Percentiles rank a stretch among this genome's conserved stretches.
phyloP scores from a whole-genome alignment of 331 rosid species.

The Cydonia oblonga region DNA sequence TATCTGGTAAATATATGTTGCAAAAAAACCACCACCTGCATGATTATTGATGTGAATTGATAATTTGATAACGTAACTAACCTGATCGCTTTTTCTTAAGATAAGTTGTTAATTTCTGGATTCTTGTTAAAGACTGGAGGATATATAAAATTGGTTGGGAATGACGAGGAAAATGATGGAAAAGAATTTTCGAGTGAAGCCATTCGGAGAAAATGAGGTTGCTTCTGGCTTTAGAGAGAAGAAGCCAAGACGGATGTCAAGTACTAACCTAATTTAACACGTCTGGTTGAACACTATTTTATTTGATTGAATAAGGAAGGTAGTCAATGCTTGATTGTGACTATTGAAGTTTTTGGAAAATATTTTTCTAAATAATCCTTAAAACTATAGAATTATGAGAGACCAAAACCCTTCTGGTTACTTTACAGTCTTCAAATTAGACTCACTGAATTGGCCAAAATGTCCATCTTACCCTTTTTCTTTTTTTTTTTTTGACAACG shows the following conservation, averaged over 20 bases:
- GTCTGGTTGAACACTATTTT: slow-evolving; percentile 1
- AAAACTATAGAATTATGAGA: not conserved
- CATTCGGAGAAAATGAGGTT: not conserved
- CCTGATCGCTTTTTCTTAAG: not conserved
- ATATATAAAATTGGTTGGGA: not conserved
- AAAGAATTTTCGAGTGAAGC: not conserved
- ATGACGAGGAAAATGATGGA: not conserved
- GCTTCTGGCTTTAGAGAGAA: not conserved
- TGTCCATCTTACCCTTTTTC: too few relatives aligned
- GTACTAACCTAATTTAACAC: not conserved
- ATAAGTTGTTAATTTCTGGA: not conserved
- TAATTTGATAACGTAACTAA: not conserved
- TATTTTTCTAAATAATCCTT: not conserved
- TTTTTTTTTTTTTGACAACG: too few relatives aligned
- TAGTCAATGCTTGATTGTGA: slow-evolving; percentile 21
- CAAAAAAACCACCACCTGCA: too few relatives aligned
- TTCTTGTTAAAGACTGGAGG: not conserved
- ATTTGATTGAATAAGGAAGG: not conserved
- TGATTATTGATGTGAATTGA: not conserved
- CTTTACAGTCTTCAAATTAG: not conserved
- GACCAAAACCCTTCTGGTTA: not conserved
- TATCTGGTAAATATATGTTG: too few relatives aligned
- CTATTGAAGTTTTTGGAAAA: slow-evolving; percentile 1
- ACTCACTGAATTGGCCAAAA: not conserved
- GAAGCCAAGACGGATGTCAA: not conserved